A percentile compares a stretch with the other conserved stretches of the same genome.
These are phyloP conservation scores for Rhizopus stolonifer DNA, from an alignment of 371 early-diverging fungal genomes.

Conservation along the genomic window DNA sequence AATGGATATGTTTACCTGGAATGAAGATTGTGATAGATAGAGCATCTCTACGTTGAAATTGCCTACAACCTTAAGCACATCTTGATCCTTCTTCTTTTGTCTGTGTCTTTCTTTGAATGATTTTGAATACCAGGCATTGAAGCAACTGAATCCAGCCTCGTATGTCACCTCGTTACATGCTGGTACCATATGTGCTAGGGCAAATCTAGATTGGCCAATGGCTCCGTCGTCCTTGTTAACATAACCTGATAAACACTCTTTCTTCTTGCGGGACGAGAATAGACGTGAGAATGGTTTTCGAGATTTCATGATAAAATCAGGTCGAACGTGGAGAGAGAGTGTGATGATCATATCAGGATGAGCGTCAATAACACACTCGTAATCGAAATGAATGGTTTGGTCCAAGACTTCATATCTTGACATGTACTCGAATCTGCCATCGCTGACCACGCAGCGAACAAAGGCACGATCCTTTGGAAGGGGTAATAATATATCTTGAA, in stretches of 20 bases:
- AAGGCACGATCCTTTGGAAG: conserved; percentile 44
- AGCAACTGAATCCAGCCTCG: conserved; percentile 43
- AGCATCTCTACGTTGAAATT: conserved; percentile 39
- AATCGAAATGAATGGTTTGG: conserved; percentile 29
- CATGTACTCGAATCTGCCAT: conserved; percentile 50
- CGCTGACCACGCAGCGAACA: conserved; percentile 48
- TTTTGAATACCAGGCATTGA: conserved; percentile 46
- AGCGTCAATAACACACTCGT: conserved; percentile 40
- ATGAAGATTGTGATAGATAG: conserved; percentile 22
- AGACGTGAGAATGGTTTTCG: conserved; percentile 33
- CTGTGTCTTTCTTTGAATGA: conserved; percentile 29
- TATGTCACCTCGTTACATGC: conserved; percentile 39
- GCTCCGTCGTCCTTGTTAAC: conserved; percentile 46
- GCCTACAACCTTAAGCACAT: conserved; percentile 37
- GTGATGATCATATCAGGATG: conserved; percentile 39
- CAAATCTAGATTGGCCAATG: conserved; percentile 45
- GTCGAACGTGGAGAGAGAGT: conserved; percentile 36
- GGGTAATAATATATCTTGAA: conserved; percentile 40
- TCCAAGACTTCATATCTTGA: conserved; percentile 41
- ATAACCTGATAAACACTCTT: conserved; percentile 34
- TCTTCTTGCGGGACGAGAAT: conserved; percentile 34
- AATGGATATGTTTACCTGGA: conserved; percentile 21
- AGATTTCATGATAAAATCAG: conserved; percentile 39
- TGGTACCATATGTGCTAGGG: conserved; percentile 40
- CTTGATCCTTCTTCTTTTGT: conserved; percentile 22